Evolutionary conservation across 257 asterid species (phyloP).

Genomic region (Leptodermis oblonga): DNA sequence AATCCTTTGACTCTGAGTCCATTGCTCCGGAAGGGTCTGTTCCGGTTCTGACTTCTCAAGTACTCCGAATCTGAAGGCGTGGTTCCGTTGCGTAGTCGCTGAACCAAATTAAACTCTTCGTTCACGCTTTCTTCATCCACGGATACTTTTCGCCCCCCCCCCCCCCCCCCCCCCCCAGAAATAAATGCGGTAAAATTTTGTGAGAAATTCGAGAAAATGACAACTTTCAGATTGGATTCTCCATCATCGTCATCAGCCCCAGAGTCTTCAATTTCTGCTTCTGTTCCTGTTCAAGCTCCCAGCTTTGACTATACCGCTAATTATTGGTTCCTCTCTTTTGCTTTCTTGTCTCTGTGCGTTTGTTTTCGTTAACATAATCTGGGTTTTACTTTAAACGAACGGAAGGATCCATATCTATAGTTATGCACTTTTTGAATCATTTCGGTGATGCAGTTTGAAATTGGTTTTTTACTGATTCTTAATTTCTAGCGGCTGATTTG

Average conservation of each 20-base stretch:
- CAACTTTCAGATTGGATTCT: slow-evolving; percentile 36
- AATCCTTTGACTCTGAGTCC: slow-evolving; percentile 3
- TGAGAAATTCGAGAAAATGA: slow-evolving; percentile 24
- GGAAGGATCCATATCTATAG: neutral
- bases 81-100: too few relatives aligned
- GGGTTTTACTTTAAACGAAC: neutral
- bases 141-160: neutral
- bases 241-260: slow-evolving; percentile 17
- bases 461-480: neutral
- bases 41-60: neutral
- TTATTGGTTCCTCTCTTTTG: slow-evolving; percentile 50
- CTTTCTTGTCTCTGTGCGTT: neutral
- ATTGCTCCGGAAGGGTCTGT: neutral
- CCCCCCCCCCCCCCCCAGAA: too few relatives aligned
- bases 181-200: neutral
- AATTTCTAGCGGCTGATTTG: neutral
- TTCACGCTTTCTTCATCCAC: neutral
- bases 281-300: slow-evolving; percentile 42
- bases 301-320: slow-evolving; percentile 61
- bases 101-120: too few relatives aligned
- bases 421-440: neutral
- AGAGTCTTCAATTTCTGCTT: slow-evolving; percentile 15
- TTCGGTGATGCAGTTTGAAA: too few relatives aligned
- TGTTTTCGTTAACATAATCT: neutral
- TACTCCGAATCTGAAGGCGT: neutral